Evolutionary conservation across 2,329 filamentous ascomycete species (phyloP).

Genomic region (Colletotrichum abscissum): DNA sequence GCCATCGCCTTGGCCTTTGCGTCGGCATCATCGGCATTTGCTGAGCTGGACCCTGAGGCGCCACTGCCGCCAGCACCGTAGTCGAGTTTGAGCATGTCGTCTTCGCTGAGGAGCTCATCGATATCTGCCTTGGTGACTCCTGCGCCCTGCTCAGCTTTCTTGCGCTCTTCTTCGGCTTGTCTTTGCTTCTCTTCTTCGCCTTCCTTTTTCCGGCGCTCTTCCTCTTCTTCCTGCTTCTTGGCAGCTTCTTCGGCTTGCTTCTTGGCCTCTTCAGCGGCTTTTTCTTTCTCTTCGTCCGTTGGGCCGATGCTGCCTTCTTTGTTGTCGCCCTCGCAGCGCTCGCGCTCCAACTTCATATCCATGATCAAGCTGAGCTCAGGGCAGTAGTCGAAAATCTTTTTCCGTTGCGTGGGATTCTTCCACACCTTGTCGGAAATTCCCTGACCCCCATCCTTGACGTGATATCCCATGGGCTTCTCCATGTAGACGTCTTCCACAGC

Average conservation of each 20-base stretch:
- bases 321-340: constrained; percentile 55
- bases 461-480: constrained; percentile 65
- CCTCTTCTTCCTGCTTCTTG: constrained; percentile 22
- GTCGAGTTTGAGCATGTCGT: constrained; percentile 6
- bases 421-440: constrained; percentile 57
- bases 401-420: constrained; percentile 55
- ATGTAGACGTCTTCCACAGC: constrained; percentile 62
- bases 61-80: not conserved
- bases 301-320: constrained; percentile 40
- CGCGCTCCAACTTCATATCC: constrained; percentile 65
- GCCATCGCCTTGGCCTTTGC: constrained; percentile 25
- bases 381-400: constrained; percentile 65
- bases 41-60: not conserved
- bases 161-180: not conserved
- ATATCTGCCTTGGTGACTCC: not conserved
- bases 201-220: constrained; percentile 23
- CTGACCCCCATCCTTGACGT: constrained; percentile 57
- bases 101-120: constrained; percentile 12
- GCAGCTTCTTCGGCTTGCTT: constrained; percentile 27
- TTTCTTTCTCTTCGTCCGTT: constrained; percentile 24
- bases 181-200: constrained; percentile 21
- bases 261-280: constrained; percentile 26
- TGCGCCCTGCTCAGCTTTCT: not conserved
- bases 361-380: constrained; percentile 66
- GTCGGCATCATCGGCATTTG: constrained; percentile 14